Base-by-base conservation (phyloP, 768 basidiomycete genomes). In the Cystofilobasidium capitatum region DNA sequence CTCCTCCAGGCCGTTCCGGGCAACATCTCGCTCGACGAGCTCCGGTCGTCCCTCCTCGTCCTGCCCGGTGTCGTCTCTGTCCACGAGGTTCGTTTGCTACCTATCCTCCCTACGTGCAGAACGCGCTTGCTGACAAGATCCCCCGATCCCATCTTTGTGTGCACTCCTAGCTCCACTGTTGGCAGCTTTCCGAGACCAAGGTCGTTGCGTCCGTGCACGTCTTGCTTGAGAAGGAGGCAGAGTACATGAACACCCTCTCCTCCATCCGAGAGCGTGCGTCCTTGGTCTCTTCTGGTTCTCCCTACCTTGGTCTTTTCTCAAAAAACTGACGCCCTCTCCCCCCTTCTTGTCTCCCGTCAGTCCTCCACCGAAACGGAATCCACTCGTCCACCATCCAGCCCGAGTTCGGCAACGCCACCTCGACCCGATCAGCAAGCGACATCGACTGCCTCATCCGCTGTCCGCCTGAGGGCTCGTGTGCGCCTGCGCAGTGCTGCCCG, bases 151-250 rank as follows among this genome's bases (percentile, higher is more conserved):
- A 31, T 24, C 24, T 14, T 22, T 17, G 54, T 22, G 0, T 39
- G 37, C 22, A 3, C 7, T 16, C 29, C 49, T 91, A 97, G 75
- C 82, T 99, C 33, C 96, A 99, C 78, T 85, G 98, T 62, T 99
- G 96, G 96, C 91, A 94, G 74, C 83, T 99, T 58, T 93, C 91
- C 13, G 96, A 99, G 78, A 85, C 83, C 65, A 97, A 96, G 76
- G 85, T 92, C 64, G 88, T 99, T 49, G 93, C 93, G 13, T 93
- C 89, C 1, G 94, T 99, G 31, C 96, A 99, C 77, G 90, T 99
- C 58, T 83, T 89, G 72, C 85, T 91, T 10, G 85, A 85, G 44
- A 82, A 86, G 58, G 83, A 84, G 26, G 82, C 85, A 65, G 92
- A 96, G 73, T 98, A 97, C 75, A 97, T 97, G 89, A 84, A 82